phyloP scores from a whole-genome alignment of 805 yeast genomes.

The Saturnispora hagleri region DNA sequence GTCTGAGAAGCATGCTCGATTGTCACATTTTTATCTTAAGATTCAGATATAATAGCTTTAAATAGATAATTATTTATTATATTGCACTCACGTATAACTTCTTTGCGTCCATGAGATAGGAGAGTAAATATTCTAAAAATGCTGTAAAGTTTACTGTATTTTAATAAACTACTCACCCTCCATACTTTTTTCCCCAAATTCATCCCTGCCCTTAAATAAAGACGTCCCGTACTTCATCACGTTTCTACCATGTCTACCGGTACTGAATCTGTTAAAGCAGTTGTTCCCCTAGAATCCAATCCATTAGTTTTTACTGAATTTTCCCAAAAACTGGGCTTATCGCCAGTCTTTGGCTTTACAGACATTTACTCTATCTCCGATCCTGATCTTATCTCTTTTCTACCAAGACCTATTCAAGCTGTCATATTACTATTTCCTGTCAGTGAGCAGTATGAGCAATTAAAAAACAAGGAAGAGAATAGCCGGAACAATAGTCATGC shows the following conservation, averaged over 20 bases:
- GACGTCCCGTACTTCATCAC: background rate
- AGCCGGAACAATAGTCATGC: conserved; percentile 7
- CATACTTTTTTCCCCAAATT: too few relatives aligned
- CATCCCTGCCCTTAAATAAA: too few relatives aligned
- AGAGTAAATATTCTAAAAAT: too few relatives aligned
- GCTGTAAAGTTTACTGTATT: too few relatives aligned
- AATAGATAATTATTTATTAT: too few relatives aligned
- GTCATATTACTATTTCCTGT: conserved; percentile 78
- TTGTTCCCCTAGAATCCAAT: conserved; percentile 84
- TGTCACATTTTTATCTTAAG: background rate
- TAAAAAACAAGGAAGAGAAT: conserved; percentile 28
- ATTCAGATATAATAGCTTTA: background rate
- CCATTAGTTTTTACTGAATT: conserved; percentile 74
- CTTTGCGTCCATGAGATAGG: too few relatives aligned
- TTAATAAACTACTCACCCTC: too few relatives aligned
- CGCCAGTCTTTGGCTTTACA: conserved; percentile 49
- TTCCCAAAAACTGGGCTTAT: conserved; percentile 59
- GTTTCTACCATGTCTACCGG: background rate
- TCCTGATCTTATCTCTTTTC: conserved; percentile 64
- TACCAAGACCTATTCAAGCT: conserved; percentile 75
- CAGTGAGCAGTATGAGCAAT: conserved; percentile 48
- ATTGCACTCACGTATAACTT: background rate
- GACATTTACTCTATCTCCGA: conserved; percentile 86
- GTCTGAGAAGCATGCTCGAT: background rate
- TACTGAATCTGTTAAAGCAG: conserved; percentile 27